A percentile compares a stretch with the other conserved stretches of the same genome.
Conservation (phyloP, 2,329 filamentous ascomycete genomes). For the Cladophialophora psammophila region DNA sequence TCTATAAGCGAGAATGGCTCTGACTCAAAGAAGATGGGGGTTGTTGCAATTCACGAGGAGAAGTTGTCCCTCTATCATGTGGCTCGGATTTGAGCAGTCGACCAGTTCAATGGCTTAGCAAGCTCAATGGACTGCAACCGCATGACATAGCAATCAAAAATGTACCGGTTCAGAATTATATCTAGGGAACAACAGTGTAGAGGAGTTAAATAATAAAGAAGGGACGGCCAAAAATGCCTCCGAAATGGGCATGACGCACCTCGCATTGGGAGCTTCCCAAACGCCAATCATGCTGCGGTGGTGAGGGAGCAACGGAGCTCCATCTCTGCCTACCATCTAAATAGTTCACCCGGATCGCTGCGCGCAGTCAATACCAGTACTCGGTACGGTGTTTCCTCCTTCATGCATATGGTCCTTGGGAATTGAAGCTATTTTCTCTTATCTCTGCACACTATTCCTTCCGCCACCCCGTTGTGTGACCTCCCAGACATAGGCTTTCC, state of each 20-base stretch:
- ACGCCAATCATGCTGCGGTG: background rate
- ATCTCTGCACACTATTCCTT: background rate
- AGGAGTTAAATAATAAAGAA: background rate
- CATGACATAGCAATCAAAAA: slow-evolving; percentile 11
- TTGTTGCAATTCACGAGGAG: background rate
- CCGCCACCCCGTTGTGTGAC: no score
- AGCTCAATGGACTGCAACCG: slow-evolving; percentile 3
- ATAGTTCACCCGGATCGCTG: slow-evolving; percentile 20
- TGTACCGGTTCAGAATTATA: background rate
- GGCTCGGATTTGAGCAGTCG: background rate
- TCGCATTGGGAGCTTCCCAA: background rate
- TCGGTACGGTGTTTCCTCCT: background rate
- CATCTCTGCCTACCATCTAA: slow-evolving; percentile 15
- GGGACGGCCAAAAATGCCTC: background rate
- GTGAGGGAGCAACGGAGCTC: slow-evolving; percentile 14
- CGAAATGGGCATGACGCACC: slow-evolving; percentile 3
- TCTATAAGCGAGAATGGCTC: slow-evolving; percentile 11
- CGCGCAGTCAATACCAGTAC: background rate
- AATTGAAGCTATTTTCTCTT: background rate
- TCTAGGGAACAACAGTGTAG: background rate
- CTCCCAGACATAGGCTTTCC: no score
- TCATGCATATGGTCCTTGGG: background rate
- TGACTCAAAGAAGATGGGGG: background rate
- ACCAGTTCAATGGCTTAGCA: background rate
- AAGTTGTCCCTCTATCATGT: background rate